phyloP scores from a whole-genome alignment of 2,329 filamentous ascomycete genomes.

The Calonectria hongkongensis region DNA sequence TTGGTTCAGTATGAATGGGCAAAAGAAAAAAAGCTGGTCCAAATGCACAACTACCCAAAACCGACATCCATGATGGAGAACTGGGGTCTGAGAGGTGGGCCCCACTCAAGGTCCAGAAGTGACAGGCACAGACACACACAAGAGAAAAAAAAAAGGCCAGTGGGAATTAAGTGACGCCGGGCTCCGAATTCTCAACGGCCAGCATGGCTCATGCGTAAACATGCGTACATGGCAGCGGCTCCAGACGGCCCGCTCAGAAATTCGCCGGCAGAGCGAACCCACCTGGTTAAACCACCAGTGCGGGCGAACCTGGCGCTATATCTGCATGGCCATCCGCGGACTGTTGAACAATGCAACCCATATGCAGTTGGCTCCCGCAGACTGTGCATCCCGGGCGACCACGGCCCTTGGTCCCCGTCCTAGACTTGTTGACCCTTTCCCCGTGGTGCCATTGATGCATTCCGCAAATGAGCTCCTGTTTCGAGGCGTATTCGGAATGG shows the following conservation, averaged over 20 bases:
- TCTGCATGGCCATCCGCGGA: constrained; percentile 7
- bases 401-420: constrained; percentile 5
- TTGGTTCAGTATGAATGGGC: constrained; percentile 32
- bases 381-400: background rate
- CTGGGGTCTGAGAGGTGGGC: constrained; percentile 50
- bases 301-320: constrained; percentile 21
- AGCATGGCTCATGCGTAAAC: background rate
- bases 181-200: constrained; percentile 14
- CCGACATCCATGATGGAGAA: constrained; percentile 47
- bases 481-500: constrained; percentile 26
- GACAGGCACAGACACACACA: constrained; percentile 1
- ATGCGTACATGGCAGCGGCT: background rate
- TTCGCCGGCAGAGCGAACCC: background rate
- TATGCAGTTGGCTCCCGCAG: constrained; percentile 19
- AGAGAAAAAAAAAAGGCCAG: background rate
- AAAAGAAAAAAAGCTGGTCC: constrained; percentile 49
- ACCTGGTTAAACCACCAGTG: constrained; percentile 12
- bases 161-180: constrained; percentile 32
- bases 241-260: constrained; percentile 9
- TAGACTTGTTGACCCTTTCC: constrained; percentile 13
- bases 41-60: constrained; percentile 42
- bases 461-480: background rate
- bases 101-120: constrained; percentile 6
- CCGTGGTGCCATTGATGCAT: constrained; percentile 17
- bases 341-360: constrained; percentile 13